Base-by-base conservation (phyloP, 768 basidiomycete genomes). In the Nidularia pulvinata region DNA sequence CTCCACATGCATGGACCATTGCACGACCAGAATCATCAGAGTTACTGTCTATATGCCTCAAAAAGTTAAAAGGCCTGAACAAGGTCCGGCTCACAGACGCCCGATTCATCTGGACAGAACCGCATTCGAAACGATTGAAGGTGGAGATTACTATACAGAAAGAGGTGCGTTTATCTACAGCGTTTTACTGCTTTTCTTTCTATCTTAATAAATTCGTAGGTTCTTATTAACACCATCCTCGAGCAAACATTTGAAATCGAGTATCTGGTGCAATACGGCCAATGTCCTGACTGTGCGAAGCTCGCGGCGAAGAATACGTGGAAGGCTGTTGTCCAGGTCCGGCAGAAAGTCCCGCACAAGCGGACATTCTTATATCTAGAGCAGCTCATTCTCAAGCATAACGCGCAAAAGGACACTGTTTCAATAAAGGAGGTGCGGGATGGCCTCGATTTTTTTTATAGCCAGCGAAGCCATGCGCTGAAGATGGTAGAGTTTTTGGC, bases 61-160 rank as follows among this genome's bases (percentile, higher is more conserved):
- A 91, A 67, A 96, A 95, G 69, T 84, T 98, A 62, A 96, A 95
- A 65, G 95, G 95, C 2, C 77, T 98, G 22, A 88, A 85, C 62
- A 95, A 93, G 77, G 94, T 98, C 30, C 90, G 96, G 48, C 73
- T 99, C 43, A 95, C 97, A n/a, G 96, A 98, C 57, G 97, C 97
- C 2, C 92, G 95, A 58, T 98, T 98, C 69, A 93, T 98, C 63
- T 99, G 97, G 97, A 99, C 97, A 19, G 97, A 99, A 65, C 97
- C 97, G 2, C 96, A 99, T 72, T 95, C 92, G 39, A 95, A 95
- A 65, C 83, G 97, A 35, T 69, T 98, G 57, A 83, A 93, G 46
- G 86, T 99, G 52, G 96, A 96, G 50, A 74, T 99, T 62, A 97
- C 96, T 0, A 95, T 99, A 56, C 97, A 99, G 74, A 99, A 99